Conservation (phyloP, 176 grass and related monocot genomes). For the Aechmea fasciata region DNA sequence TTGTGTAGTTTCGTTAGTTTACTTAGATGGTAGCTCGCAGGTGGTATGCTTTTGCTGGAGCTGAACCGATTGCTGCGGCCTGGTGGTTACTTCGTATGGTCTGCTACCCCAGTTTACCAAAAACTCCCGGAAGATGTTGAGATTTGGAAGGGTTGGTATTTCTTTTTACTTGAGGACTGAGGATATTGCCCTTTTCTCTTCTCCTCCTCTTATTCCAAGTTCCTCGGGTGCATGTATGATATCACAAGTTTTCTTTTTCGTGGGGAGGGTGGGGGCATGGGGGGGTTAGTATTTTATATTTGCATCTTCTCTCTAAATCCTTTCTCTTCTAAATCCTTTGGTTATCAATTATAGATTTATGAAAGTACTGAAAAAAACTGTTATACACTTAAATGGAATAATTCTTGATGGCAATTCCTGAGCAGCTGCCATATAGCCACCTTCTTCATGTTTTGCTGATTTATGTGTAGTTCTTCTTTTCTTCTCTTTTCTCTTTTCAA, state of each 20-base stretch:
- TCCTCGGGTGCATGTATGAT: not conserved
- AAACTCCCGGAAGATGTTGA: slow-evolving; percentile 63
- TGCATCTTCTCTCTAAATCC: no score
- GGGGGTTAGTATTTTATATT: no score
- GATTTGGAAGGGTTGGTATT: slow-evolving; percentile 72
- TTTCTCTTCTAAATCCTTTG: no score
- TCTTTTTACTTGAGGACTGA: not conserved
- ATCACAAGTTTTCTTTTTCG: no score
- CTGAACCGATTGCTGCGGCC: slow-evolving; percentile 72
- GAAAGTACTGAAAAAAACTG: no score
- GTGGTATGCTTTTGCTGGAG: slow-evolving; percentile 73
- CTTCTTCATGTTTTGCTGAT: no score
- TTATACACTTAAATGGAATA: no score
- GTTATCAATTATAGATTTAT: no score
- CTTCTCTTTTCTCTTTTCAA: not conserved
- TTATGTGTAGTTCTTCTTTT: not conserved
- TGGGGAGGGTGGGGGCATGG: no score
- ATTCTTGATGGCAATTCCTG: no score
- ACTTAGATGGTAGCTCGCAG: slow-evolving; percentile 5
- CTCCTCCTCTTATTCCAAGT: not conserved
- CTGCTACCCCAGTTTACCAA: slow-evolving; percentile 86
- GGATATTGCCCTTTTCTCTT: not conserved
- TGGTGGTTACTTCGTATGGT: slow-evolving; percentile 91
- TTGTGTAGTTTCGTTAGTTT: not conserved
- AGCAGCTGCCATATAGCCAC: no score